phyloP scores from a whole-genome alignment of 2,329 filamentous ascomycete genomes.

The Harringtonia lauricola region DNA sequence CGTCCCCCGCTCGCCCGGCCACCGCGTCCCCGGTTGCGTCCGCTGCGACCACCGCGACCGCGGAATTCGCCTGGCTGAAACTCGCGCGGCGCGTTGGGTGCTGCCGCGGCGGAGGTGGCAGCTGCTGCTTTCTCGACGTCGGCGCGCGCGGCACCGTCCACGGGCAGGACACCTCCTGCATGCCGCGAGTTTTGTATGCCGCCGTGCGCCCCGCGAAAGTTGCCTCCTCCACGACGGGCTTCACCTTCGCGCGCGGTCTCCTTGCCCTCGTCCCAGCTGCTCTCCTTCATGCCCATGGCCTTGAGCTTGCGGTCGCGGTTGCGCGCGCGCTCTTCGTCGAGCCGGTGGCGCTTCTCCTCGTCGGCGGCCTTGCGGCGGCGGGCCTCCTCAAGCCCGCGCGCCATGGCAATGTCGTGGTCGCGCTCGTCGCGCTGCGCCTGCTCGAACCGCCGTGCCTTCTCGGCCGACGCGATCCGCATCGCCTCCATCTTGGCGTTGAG shows the following conservation, averaged over 20 bases:
- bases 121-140: background rate
- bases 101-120: background rate
- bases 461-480: slow-evolving; percentile 46
- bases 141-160: background rate
- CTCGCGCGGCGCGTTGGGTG: slow-evolving; percentile 5
- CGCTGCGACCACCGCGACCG: slow-evolving; percentile 18
- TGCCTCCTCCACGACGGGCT: slow-evolving; percentile 9
- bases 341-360: slow-evolving; percentile 35
- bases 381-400: slow-evolving; percentile 44
- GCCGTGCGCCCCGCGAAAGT: slow-evolving; percentile 6
- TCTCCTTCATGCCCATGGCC: slow-evolving; percentile 42
- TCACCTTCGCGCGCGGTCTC: slow-evolving; percentile 29
- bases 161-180: slow-evolving; percentile 5
- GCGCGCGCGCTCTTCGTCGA: slow-evolving; percentile 48
- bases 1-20: background rate
- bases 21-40: slow-evolving; percentile 15
- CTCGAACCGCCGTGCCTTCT: slow-evolving; percentile 48
- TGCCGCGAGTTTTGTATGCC: slow-evolving; percentile 9
- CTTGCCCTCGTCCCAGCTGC: slow-evolving; percentile 51
- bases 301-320: slow-evolving; percentile 51
- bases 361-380: slow-evolving; percentile 39
- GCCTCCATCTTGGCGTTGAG: slow-evolving; percentile 48
- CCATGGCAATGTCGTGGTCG: slow-evolving; percentile 42
- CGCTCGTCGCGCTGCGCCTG: slow-evolving; percentile 45
- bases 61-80: slow-evolving; percentile 21